Conservation (phyloP, 2,329 filamentous ascomycete species). For the Arthrocladium fulminans region DNA sequence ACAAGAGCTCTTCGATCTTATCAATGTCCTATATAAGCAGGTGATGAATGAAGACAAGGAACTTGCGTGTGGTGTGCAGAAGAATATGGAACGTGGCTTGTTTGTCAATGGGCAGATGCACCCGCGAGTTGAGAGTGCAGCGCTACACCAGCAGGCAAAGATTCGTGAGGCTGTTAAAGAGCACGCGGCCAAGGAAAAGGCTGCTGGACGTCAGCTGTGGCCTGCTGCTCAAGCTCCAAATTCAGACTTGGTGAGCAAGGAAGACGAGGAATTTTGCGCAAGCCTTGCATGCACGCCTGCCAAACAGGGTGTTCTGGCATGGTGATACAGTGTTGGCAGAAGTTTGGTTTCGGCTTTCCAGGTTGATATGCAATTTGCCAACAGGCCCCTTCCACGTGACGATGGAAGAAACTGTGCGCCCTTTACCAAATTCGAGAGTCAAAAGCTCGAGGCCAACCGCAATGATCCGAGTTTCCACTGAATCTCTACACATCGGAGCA, state of each 20-base stretch:
- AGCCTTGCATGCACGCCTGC: not conserved
- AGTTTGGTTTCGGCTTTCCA: no score
- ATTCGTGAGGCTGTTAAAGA: conserved; percentile 42
- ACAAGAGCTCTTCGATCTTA: conserved; percentile 50
- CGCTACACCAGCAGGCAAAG: conserved; percentile 47
- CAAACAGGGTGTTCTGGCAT: not conserved
- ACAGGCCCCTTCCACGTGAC: no score
- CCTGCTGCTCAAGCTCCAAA: no score
- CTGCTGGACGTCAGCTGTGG: conserved; percentile 43
- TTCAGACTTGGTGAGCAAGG: not conserved
- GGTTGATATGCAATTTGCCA: no score
- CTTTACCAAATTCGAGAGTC: no score
- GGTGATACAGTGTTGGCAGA: no score
- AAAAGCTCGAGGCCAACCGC: no score
- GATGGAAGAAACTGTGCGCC: no score
- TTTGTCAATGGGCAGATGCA: conserved; percentile 57
- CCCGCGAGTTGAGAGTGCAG: conserved; percentile 51
- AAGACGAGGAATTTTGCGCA: not conserved
- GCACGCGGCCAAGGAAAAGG: conserved; percentile 41
- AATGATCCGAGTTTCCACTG: no score
- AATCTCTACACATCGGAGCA: no score
- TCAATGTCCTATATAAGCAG: conserved; percentile 53
- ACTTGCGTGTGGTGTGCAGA: conserved; percentile 51
- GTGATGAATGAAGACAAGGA: conserved; percentile 58
- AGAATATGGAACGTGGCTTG: conserved; percentile 52